phyloP scores from a whole-genome alignment of 306 rosid genomes.

The Quercus alba region DNA sequence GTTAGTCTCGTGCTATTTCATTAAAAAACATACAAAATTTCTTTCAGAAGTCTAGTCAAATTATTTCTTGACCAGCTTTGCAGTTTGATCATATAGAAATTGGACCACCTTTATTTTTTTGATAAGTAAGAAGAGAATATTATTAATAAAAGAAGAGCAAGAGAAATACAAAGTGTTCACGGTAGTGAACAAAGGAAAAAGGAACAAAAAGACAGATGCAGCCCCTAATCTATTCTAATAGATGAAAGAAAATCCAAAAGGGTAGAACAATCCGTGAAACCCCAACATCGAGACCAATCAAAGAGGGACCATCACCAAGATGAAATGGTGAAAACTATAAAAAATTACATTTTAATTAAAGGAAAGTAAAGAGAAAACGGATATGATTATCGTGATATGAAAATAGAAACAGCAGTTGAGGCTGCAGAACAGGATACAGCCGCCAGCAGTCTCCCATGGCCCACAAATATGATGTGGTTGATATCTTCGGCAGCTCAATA shows the following conservation, averaged over 20 bases:
- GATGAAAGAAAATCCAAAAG: too few species aligned
- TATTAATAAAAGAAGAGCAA: too few species aligned
- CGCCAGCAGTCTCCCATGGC: neutral
- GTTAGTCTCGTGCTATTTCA: too few species aligned
- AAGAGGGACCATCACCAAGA: neutral
- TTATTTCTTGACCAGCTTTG: neutral
- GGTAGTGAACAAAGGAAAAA: too few species aligned
- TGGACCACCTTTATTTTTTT: neutral
- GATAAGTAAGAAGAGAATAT: too few species aligned
- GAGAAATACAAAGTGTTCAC: too few species aligned
- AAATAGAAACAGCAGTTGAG: neutral
- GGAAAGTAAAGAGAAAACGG: neutral
- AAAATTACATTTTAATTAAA: neutral
- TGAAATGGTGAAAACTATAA: neutral
- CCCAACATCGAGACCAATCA: too few species aligned
- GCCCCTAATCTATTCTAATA: too few species aligned
- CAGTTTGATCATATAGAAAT: neutral
- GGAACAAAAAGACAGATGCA: too few species aligned
- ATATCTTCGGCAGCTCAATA: neutral
- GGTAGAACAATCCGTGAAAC: too few species aligned
- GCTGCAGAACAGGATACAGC: neutral
- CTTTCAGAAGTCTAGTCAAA: neutral
- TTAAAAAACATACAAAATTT: too few species aligned
- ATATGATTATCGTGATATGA: neutral
- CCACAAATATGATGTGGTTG: neutral